A percentile compares a stretch with the other conserved stretches of the same genome.
phyloP scores from a whole-genome alignment of 805 yeast genomes.

The Hanseniaspora hatyaiensis region DNA sequence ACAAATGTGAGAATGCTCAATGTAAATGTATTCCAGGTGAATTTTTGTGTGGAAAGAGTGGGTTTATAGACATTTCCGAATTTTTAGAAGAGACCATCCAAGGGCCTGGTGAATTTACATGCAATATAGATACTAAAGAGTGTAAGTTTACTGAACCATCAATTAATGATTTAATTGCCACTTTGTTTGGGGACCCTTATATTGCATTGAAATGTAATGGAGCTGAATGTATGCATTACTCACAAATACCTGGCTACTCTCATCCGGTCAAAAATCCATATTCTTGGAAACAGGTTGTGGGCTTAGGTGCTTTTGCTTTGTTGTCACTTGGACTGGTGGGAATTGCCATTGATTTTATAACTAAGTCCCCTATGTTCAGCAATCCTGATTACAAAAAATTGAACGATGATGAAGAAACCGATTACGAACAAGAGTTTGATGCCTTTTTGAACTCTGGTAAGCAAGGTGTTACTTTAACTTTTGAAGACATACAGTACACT shows the following conservation, averaged over 20 bases:
- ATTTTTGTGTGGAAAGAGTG: conserved; percentile 87
- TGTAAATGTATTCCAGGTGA: conserved; percentile 87
- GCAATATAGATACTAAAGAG: conserved; percentile 49
- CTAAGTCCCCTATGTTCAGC: conserved; percentile 51
- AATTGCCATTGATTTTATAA: conserved; percentile 37
- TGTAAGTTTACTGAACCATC: conserved; percentile 89
- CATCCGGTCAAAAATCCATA: conserved; percentile 29
- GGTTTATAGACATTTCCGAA: conserved; percentile 89
- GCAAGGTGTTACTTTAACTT: conserved; percentile 61
- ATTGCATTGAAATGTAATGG: conserved; percentile 71
- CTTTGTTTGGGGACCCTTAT: conserved; percentile 89
- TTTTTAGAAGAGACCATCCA: conserved; percentile 76
- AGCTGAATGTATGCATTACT: conserved; percentile 85
- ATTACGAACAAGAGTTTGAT: conserved; percentile 28
- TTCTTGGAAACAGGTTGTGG: conserved; percentile 37
- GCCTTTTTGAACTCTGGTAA: conserved; percentile 39
- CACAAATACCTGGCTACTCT: conserved; percentile 80
- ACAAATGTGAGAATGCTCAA: conserved; percentile 62
- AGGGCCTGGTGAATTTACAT: conserved; percentile 88
- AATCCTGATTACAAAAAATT: conserved; percentile 20
- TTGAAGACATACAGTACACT: conserved; percentile 57
- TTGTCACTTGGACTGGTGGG: conserved; percentile 30
- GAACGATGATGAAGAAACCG: not conserved
- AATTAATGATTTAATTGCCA: conserved; percentile 81
- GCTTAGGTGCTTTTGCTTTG: conserved; percentile 35